phyloP scores from a whole-genome alignment of 768 basidiomycete species.

The Suillus placidus region DNA sequence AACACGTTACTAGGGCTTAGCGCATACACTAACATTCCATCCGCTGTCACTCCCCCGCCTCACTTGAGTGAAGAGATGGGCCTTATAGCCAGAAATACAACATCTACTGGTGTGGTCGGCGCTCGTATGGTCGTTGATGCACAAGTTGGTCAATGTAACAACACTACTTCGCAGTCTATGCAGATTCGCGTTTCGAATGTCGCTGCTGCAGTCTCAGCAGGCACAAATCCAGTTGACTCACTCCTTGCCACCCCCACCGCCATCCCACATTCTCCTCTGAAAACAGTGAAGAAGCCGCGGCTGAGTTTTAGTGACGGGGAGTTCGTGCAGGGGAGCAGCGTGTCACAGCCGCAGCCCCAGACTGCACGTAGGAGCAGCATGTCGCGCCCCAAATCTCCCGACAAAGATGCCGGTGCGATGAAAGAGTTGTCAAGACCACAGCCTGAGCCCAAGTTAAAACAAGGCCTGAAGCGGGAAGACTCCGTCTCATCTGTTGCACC shows the following conservation, averaged over 20 bases:
- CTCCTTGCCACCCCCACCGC: neutral
- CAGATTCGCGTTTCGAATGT: neutral
- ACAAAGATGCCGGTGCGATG: neutral
- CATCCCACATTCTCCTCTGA: neutral
- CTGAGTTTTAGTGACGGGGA: slow-evolving; percentile 3
- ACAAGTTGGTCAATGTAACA: neutral
- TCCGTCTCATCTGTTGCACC: slow-evolving; percentile 14
- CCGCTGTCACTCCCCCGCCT: neutral
- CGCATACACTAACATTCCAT: slow-evolving; percentile 4
- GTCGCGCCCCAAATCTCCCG: slow-evolving; percentile 8
- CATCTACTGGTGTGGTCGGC: neutral
- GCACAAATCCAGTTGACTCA: neutral
- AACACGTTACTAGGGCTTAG: neutral
- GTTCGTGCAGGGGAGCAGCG: slow-evolving; percentile 4
- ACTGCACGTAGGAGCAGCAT: slow-evolving; percentile 14
- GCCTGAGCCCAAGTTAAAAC: slow-evolving; percentile 1
- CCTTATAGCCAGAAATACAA: too few species aligned
- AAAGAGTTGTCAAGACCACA: neutral
- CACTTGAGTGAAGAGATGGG: slow-evolving; percentile 1
- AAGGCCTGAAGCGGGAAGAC: slow-evolving; percentile 9
- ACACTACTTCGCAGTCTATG: neutral
- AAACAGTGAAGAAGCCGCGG: slow-evolving; percentile 17
- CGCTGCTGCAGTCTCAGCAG: neutral
- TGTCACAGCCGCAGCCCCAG: slow-evolving; percentile 8
- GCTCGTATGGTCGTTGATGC: neutral